A percentile compares a stretch with the other conserved stretches of the same genome.
phyloP scores from a whole-genome alignment of 108 stramenopile species.

The Skeletonema costatum region DNA sequence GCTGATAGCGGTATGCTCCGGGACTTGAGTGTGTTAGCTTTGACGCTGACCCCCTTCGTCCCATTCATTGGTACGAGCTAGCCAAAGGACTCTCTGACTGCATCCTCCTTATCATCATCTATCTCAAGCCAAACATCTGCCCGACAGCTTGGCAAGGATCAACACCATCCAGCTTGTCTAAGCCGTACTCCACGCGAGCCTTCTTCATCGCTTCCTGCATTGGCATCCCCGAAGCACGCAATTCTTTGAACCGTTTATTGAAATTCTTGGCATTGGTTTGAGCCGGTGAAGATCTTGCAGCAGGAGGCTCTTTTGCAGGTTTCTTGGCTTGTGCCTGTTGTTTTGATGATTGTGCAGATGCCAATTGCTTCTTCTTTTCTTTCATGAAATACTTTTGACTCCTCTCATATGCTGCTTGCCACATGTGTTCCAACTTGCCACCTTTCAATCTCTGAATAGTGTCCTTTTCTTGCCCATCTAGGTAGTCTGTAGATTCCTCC shows the following conservation, averaged over 20 bases:
- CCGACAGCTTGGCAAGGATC: slow-evolving; percentile 56
- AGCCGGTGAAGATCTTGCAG: slow-evolving; percentile 12
- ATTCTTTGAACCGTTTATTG: slow-evolving; percentile 59
- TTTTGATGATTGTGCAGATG: slow-evolving; percentile 3
- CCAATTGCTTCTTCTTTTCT: slow-evolving; percentile 28
- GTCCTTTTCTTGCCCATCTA: slow-evolving; percentile 9
- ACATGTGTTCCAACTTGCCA: slow-evolving; percentile 44
- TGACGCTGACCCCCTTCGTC: too few species aligned
- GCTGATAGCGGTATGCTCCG: too few species aligned
- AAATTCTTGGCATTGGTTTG: slow-evolving; percentile 40
- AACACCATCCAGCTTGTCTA: background rate
- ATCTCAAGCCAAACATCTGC: slow-evolving; percentile 66
- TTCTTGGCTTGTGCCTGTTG: background rate
- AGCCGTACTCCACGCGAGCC: background rate
- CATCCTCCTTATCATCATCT: background rate
- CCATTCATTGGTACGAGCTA: too few species aligned
- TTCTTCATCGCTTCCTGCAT: slow-evolving; percentile 14
- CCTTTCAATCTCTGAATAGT: slow-evolving; percentile 1
- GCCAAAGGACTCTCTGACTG: background rate
- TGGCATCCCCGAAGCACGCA: slow-evolving; percentile 52
- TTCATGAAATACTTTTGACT: slow-evolving; percentile 43
- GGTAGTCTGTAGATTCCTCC: slow-evolving; percentile 9
- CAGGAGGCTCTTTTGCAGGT: background rate
- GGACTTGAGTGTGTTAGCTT: too few species aligned
- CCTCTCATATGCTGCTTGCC: slow-evolving; percentile 48